Percentiles rank a stretch among this genome's conserved stretches.
Conservation (phyloP, 2,329 filamentous ascomycete species). For the Paraphaeosphaeria minitans region DNA sequence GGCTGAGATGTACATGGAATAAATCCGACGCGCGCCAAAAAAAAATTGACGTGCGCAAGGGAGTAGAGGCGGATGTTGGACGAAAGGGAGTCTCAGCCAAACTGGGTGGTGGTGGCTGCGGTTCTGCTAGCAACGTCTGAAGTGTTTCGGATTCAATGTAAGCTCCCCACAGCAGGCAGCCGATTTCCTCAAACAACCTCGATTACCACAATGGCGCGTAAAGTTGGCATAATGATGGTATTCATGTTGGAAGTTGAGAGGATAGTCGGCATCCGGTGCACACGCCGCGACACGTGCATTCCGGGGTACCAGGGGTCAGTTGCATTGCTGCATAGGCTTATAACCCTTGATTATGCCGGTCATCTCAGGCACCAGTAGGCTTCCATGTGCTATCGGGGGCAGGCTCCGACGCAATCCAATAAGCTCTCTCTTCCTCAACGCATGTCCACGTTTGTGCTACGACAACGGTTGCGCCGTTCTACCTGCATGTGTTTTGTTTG, state of each 20-base stretch:
- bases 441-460: background rate
- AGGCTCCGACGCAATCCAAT: background rate
- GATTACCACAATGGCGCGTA: background rate
- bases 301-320: conserved; percentile 21
- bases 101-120: conserved; percentile 11
- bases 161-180: conserved; percentile 2
- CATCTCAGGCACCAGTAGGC: conserved; percentile 14
- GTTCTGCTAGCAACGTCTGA: conserved; percentile 16
- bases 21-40: conserved; percentile 23
- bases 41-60: conserved; percentile 23
- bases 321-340: conserved; percentile 27
- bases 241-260: background rate
- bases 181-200: background rate
- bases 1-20: conserved; percentile 4
- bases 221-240: background rate
- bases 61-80: conserved; percentile 24
- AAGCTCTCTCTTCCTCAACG: background rate
- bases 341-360: conserved; percentile 20
- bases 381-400: background rate
- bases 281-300: conserved; percentile 20
- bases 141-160: conserved; percentile 4
- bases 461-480: background rate
- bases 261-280: background rate
- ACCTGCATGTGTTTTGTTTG: background rate
- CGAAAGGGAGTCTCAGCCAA: conserved; percentile 5